Percentiles rank a stretch among this genome's conserved stretches.
Conservation (phyloP, 257 asterid species). For the Schizonepeta tenuifolia region DNA sequence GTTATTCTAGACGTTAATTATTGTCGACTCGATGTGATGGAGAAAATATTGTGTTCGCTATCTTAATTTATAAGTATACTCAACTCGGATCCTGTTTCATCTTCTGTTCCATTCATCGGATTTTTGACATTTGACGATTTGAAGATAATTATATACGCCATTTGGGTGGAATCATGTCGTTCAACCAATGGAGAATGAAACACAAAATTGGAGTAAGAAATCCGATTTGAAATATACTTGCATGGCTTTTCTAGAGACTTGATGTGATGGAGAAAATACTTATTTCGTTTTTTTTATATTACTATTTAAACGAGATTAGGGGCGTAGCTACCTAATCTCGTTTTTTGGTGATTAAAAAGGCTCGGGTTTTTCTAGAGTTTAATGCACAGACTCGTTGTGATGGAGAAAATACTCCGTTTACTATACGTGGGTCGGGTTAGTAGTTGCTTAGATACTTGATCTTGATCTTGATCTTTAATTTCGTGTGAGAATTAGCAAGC, state of each 20-base stretch:
- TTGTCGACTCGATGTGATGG: not conserved
- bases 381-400: not conserved
- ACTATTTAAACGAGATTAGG: not conserved
- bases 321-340: not conserved
- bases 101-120: too few relatives aligned
- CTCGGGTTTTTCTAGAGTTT: not conserved
- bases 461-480: constrained; percentile 14
- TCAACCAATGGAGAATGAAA: too few relatives aligned
- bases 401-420: not conserved
- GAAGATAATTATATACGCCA: too few relatives aligned
- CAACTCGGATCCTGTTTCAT: too few relatives aligned
- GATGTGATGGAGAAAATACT: constrained; percentile 5
- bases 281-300: not conserved
- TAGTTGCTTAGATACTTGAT: not conserved
- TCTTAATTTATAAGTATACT: too few relatives aligned
- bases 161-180: too few relatives aligned
- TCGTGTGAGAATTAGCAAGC: constrained; percentile 27
- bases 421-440: not conserved
- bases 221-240: too few relatives aligned
- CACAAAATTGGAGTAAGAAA: too few relatives aligned
- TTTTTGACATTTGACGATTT: too few relatives aligned
- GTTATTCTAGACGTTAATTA: not conserved
- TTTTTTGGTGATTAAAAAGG: not conserved
- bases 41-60: not conserved
- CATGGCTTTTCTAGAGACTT: not conserved